Percentiles rank a stretch among this genome's conserved stretches.
Conservation (phyloP, 1,284 basidiomycete genomes). For the Chiua sp. region DNA sequence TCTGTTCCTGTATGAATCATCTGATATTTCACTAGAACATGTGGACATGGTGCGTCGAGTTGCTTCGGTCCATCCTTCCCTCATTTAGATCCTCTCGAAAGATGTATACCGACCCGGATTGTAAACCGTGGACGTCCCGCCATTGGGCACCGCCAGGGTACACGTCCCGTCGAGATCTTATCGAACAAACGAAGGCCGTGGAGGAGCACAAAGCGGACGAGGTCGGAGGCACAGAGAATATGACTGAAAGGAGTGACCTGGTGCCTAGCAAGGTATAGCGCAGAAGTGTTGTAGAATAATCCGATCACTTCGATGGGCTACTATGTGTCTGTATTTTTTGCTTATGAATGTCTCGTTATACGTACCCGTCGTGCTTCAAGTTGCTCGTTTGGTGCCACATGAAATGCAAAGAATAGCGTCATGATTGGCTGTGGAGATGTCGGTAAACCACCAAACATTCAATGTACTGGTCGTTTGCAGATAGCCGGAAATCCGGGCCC, state of each 20-base stretch:
- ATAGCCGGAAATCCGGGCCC: too few relatives aligned
- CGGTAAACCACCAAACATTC: too few relatives aligned
- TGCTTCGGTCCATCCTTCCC: neutral
- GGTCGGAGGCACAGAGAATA: slow-evolving; percentile 6
- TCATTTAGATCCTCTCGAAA: slow-evolving; percentile 22
- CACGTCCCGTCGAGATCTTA: slow-evolving; percentile 45
- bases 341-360: too few relatives aligned
- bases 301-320: too few relatives aligned
- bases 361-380: too few relatives aligned
- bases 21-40: slow-evolving; percentile 70
- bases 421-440: too few relatives aligned
- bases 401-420: too few relatives aligned
- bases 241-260: slow-evolving; percentile 14
- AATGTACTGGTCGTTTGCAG: too few relatives aligned
- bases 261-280: neutral
- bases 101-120: slow-evolving; percentile 77
- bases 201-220: slow-evolving; percentile 31
- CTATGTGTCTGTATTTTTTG: too few relatives aligned
- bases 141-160: slow-evolving; percentile 62
- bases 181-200: slow-evolving; percentile 40
- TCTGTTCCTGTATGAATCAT: slow-evolving; percentile 81
- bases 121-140: slow-evolving; percentile 71
- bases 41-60: slow-evolving; percentile 58
- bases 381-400: too few relatives aligned
- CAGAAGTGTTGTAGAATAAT: too few relatives aligned